phyloP scores from a whole-genome alignment of 2,329 filamentous ascomycete species.

The Thelonectria blattea region DNA sequence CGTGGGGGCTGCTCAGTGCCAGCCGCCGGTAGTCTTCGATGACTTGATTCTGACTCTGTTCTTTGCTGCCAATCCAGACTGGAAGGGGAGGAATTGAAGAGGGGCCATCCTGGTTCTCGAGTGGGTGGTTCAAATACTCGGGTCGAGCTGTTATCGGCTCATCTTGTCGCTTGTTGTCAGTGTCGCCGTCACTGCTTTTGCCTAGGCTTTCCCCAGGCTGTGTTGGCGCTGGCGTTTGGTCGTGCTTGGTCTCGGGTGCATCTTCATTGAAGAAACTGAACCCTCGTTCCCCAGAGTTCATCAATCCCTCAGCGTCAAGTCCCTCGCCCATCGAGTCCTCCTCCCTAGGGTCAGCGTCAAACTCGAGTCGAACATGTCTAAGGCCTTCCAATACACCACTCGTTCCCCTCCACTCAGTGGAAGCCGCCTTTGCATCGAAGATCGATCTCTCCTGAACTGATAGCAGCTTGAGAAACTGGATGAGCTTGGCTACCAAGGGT shows the following conservation, averaged over 20 bases:
- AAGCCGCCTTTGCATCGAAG: slow-evolving; percentile 33
- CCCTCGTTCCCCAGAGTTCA: slow-evolving; percentile 45
- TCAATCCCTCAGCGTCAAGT: slow-evolving; percentile 50
- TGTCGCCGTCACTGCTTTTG: slow-evolving; percentile 14
- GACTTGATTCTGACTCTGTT: slow-evolving; percentile 43
- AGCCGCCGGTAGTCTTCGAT: slow-evolving; percentile 57
- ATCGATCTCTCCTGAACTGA: slow-evolving; percentile 58
- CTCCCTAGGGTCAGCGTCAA: slow-evolving; percentile 52
- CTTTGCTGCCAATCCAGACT: slow-evolving; percentile 56
- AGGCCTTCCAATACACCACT: slow-evolving; percentile 57
- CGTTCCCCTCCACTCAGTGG: slow-evolving; percentile 46
- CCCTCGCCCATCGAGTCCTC: slow-evolving; percentile 43
- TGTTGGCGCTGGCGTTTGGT: slow-evolving; percentile 3
- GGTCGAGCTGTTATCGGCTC: slow-evolving; percentile 25
- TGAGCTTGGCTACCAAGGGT: slow-evolving; percentile 54
- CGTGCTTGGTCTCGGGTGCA: slow-evolving; percentile 11
- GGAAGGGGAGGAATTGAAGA: slow-evolving; percentile 24
- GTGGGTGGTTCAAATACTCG: slow-evolving; percentile 33
- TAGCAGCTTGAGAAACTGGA: slow-evolving; percentile 53
- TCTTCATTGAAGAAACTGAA: slow-evolving; percentile 55
- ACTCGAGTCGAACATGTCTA: slow-evolving; percentile 60
- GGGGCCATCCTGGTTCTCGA: slow-evolving; percentile 37
- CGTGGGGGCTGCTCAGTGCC: slow-evolving; percentile 41
- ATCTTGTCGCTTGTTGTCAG: background rate
- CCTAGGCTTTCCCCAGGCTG: slow-evolving; percentile 3